Base-by-base conservation (phyloP, 768 basidiomycete species). In the Lanmaoa rubissima region DNA sequence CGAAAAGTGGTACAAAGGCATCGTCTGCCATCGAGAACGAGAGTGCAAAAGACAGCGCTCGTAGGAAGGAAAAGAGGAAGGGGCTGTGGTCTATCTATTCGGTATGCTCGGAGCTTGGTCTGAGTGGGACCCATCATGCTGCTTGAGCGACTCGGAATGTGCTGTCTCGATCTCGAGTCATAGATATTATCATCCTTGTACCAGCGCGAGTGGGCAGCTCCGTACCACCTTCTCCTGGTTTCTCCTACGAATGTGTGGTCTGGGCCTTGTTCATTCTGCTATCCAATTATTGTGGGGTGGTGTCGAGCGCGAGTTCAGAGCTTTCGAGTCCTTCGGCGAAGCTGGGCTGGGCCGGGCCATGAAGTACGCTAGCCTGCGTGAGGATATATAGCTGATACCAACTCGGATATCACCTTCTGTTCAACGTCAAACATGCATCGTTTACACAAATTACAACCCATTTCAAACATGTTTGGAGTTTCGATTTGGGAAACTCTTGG, bases 51-150 rank as follows among this genome's bases (percentile, higher is more conserved):
- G 58, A 49, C 5, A 13, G 11, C 2, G 5, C 26, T 8, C 65
- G 59, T 21, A 64, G 40, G 47, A 70, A 58, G 53, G 59, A 57
- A 36, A 70, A 56, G 60, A 58, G 59, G 59, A 70, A 63, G 51
- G 66, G 66, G 17, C n/a, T 59, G 9, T 61, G 68, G 65, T 69
- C 67, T 0, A 69, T 69, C 44, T 69, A 69, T 55, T 70, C 69
- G 24, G 68, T 69, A 7, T 61, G 59, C 50, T 63, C 67, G 0
- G 67, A 69, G n/a, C 55, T 70, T 14, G 62, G 61, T 34, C 41
- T 57, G 46, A 62, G 53, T 39, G 62, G 57, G 40, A 35, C 24
- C 5, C 44, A 56, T 36, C 61, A 44, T 17, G 48, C 42, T 7
- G 36, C 49, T 17, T 59, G 51, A 65, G 36, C 11, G 43, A 39